Percentiles rank a stretch among this genome's conserved stretches.
Conservation (phyloP, 176 grass and related monocot genomes). For the Zizania latifolia region DNA sequence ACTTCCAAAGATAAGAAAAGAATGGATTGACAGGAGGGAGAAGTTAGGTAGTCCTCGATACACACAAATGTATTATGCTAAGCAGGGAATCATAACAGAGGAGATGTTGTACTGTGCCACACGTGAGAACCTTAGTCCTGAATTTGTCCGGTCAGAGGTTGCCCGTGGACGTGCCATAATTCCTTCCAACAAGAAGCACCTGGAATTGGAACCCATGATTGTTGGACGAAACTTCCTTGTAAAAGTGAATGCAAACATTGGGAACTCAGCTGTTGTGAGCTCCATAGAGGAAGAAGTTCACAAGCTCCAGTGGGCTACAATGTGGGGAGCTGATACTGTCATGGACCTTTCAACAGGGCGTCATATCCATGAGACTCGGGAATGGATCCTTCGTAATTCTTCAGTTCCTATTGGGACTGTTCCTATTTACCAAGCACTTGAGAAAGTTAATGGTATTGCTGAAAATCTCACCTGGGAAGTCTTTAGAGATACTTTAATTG, state of each 20-base stretch:
- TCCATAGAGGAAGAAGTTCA: conserved; percentile 97
- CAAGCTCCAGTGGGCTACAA: conserved; percentile 99
- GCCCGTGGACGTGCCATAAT: conserved; percentile 89
- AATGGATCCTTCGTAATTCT: conserved; percentile 96
- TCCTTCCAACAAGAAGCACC: conserved; percentile 88
- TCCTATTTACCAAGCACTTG: conserved; percentile 95
- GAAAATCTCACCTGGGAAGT: conserved; percentile 90
- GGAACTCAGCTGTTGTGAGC: conserved; percentile 86
- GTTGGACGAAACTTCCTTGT: conserved; percentile 96
- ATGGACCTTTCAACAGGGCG: conserved; percentile 98
- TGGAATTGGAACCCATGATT: conserved; percentile 98
- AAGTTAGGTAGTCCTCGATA: conserved; percentile 61
- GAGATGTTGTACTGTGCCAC: conserved; percentile 91
- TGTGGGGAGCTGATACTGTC: conserved; percentile 97
- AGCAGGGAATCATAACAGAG: conserved; percentile 91
- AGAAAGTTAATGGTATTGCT: conserved; percentile 95
- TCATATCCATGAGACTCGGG: conserved; percentile 96
- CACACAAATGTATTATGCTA: conserved; percentile 98
- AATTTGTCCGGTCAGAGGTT: conserved; percentile 90
- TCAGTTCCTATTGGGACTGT: conserved; percentile 90
- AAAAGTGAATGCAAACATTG: conserved; percentile 97
- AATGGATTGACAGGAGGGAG: conserved; percentile 87
- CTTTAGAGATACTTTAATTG: conserved; percentile 87
- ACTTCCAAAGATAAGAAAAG: conserved; percentile 91
- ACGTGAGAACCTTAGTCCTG: conserved; percentile 86